Evolutionary conservation across 495 filamentous ascomycete species (phyloP).

Genomic region (Letharia lupina): DNA sequence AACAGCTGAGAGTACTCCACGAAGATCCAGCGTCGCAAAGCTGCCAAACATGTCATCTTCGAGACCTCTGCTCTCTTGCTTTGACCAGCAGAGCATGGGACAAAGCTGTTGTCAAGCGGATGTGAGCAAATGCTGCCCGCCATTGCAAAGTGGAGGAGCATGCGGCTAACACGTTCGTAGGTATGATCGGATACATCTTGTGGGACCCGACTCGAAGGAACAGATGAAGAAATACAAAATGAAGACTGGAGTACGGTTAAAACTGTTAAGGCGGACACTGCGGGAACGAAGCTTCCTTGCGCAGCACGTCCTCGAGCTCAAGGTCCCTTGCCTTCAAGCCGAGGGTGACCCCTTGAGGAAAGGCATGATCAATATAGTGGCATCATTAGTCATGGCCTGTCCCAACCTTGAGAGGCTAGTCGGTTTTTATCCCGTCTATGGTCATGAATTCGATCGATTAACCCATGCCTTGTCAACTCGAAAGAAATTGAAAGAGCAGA

Average conservation of each 20-base stretch:
- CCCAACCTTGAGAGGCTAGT: constrained; percentile 71
- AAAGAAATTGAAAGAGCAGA: constrained; percentile 62
- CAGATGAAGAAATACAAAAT: constrained; percentile 60
- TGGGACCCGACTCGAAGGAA: constrained; percentile 55
- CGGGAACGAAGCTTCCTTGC: constrained; percentile 61
- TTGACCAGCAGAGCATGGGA: constrained; percentile 60
- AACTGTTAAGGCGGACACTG: constrained; percentile 68
- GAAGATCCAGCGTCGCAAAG: constrained; percentile 33
- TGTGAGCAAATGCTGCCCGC: constrained; percentile 42
- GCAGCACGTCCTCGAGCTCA: constrained; percentile 62
- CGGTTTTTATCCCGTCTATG: constrained; percentile 62
- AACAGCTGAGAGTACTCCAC: constrained; percentile 44
- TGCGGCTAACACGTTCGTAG: constrained; percentile 32
- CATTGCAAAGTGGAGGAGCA: background rate
- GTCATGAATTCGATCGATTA: constrained; percentile 64
- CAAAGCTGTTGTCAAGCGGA: constrained; percentile 51
- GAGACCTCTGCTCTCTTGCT: constrained; percentile 60
- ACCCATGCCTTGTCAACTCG: constrained; percentile 74
- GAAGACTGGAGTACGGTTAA: constrained; percentile 58
- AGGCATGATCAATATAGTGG: constrained; percentile 62
- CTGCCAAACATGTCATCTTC: constrained; percentile 71
- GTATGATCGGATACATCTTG: constrained; percentile 62
- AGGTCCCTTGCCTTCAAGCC: constrained; percentile 42
- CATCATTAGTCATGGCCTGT: constrained; percentile 78
- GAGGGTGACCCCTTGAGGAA: constrained; percentile 41